phyloP scores from a whole-genome alignment of 345 rosid genomes.

The Cochlearia excelsa region DNA sequence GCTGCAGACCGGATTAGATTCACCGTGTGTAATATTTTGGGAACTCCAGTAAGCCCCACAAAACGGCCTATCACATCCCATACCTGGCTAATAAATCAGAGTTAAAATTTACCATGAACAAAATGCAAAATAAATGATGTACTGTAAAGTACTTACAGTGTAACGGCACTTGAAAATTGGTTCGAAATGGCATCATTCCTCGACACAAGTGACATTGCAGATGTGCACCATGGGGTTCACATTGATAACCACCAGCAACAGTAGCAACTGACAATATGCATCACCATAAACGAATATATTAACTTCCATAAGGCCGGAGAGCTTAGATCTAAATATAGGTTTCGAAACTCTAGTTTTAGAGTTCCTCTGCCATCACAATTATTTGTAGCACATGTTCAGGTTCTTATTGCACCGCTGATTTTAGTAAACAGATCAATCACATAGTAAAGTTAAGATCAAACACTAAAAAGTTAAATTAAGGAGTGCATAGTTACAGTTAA shows the following conservation, averaged over 20 bases:
- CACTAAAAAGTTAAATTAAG: not conserved
- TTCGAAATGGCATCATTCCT: slow-evolving; percentile 84
- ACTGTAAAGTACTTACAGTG: slow-evolving; percentile 57
- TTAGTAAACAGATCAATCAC: not conserved
- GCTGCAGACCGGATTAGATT: slow-evolving; percentile 46
- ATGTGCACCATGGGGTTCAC: slow-evolving; percentile 61
- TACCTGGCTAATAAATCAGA: slow-evolving; percentile 48
- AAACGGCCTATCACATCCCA: slow-evolving; percentile 82
- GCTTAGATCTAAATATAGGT: not conserved
- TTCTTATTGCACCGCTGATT: not conserved
- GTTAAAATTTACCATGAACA: slow-evolving; percentile 1
- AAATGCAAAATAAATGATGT: not conserved
- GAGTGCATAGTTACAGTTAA: not conserved
- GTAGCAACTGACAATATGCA: slow-evolving; percentile 43
- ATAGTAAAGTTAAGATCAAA: not conserved
- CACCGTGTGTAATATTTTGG: slow-evolving; percentile 44
- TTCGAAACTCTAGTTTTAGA: slow-evolving; percentile 6
- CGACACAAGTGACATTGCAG: slow-evolving; percentile 79
- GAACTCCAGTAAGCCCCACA: slow-evolving; percentile 88
- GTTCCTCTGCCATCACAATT: slow-evolving; percentile 1
- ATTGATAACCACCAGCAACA: slow-evolving; percentile 51
- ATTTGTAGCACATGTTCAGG: not conserved
- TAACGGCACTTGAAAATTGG: slow-evolving; percentile 57
- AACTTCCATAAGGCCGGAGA: not conserved
- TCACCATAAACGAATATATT: not conserved